A percentile compares a stretch with the other conserved stretches of the same genome.
Evolutionary conservation across 2,329 filamentous ascomycete species (phyloP).

Genomic region (Fusarium tanahbumbuense): DNA sequence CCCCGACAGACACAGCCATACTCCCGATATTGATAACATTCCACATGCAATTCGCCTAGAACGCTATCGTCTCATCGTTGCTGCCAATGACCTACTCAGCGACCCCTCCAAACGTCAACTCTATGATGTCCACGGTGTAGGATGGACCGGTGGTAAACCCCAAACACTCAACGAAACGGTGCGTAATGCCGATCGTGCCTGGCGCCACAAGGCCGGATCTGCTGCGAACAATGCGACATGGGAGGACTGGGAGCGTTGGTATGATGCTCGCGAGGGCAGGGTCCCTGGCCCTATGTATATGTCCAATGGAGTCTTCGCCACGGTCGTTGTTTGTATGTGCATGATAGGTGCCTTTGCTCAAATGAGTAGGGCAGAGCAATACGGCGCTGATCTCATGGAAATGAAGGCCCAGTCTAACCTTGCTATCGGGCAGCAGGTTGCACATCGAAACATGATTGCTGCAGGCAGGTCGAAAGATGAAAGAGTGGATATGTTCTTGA

Average conservation of each 20-base stretch:
- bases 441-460: constrained; percentile 63
- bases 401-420: constrained; percentile 73
- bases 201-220: constrained; percentile 61
- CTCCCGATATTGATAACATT: constrained; percentile 35
- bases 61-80: constrained; percentile 88
- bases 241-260: constrained; percentile 96
- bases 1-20: constrained; percentile 73
- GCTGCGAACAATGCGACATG: constrained; percentile 84
- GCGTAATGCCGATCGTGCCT: constrained; percentile 58
- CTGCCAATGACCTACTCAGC: constrained; percentile 88
- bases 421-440: constrained; percentile 71
- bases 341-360: constrained; percentile 79
- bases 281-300: constrained; percentile 70
- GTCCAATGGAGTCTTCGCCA: constrained; percentile 81
- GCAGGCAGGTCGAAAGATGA: constrained; percentile 68
- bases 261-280: constrained; percentile 63
- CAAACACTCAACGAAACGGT: constrained; percentile 57
- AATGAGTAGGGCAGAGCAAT: constrained; percentile 73
- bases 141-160: constrained; percentile 76
- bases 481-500: constrained; percentile 81
- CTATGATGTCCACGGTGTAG: constrained; percentile 84
- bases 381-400: constrained; percentile 72
- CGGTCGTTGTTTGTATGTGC: constrained; percentile 75
- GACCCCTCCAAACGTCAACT: constrained; percentile 80
- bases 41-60: constrained; percentile 77